Evolutionary conservation across 2,329 filamentous ascomycete species (phyloP).

Genomic region (Lecanicillium sp.): DNA sequence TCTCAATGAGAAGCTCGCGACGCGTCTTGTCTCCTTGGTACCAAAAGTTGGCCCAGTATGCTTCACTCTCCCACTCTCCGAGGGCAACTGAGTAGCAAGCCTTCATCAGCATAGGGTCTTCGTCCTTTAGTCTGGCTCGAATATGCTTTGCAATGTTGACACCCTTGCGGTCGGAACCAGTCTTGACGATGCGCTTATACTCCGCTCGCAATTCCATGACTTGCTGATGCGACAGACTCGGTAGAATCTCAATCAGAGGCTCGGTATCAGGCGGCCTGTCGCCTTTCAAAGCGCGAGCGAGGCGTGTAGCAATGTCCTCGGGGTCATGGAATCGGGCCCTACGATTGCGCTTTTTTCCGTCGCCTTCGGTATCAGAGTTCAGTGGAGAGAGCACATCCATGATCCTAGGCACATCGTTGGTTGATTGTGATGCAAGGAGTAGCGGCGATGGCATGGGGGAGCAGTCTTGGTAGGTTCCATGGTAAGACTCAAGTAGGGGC

Average conservation of each 20-base stretch:
- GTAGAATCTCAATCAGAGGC: slow-evolving; percentile 76
- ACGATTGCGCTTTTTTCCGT: slow-evolving; percentile 44
- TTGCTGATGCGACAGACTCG: slow-evolving; percentile 78
- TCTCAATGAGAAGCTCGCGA: slow-evolving; percentile 86
- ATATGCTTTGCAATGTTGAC: slow-evolving; percentile 85
- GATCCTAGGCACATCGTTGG: slow-evolving; percentile 43
- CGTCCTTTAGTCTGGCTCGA: slow-evolving; percentile 67
- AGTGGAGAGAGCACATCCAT: slow-evolving; percentile 49
- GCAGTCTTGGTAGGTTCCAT: slow-evolving; percentile 87
- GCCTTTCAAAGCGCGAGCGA: slow-evolving; percentile 69
- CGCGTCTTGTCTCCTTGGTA: slow-evolving; percentile 83
- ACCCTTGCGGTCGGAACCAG: slow-evolving; percentile 63
- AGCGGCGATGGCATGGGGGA: slow-evolving; percentile 90
- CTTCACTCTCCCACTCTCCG: slow-evolving; percentile 86
- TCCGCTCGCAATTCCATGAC: slow-evolving; percentile 78
- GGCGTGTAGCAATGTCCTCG: slow-evolving; percentile 66
- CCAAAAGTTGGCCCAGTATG: slow-evolving; percentile 98
- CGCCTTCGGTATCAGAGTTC: slow-evolving; percentile 38
- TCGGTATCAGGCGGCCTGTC: slow-evolving; percentile 60
- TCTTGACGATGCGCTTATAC: slow-evolving; percentile 87
- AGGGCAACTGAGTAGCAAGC: slow-evolving; percentile 85
- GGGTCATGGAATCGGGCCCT: slow-evolving; percentile 80
- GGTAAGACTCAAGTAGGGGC: slow-evolving; percentile 85
- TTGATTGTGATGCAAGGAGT: slow-evolving; percentile 42
- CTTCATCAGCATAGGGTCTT: slow-evolving; percentile 75